These are phyloP conservation scores for Ramularia endophylla DNA, from an alignment of 2,329 filamentous ascomycete species.

Conservation along the genomic window DNA sequence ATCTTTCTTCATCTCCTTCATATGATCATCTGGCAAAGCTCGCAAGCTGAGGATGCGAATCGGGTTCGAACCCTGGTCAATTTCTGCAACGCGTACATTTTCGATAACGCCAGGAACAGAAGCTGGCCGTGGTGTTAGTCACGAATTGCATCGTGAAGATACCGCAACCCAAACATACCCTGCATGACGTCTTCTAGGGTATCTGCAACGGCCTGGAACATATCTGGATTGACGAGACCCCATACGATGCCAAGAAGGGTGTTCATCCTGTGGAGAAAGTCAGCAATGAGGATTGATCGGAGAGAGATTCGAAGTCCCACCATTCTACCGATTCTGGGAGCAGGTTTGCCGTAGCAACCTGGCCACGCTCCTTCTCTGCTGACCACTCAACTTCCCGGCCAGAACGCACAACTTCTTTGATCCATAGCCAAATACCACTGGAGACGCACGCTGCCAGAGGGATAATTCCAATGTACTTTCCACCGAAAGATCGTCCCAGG, in stretches of 20 bases:
- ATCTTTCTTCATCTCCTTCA: constrained; percentile 73
- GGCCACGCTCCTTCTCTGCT: constrained; percentile 75
- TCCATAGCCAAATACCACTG: constrained; percentile 81
- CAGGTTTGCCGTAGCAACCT: constrained; percentile 78
- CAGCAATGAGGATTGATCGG: not conserved
- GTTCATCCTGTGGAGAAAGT: constrained; percentile 56
- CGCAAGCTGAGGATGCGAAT: constrained; percentile 81
- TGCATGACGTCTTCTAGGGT: constrained; percentile 96
- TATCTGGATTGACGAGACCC: constrained; percentile 90
- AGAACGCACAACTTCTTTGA: constrained; percentile 76
- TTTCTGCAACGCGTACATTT: constrained; percentile 90
- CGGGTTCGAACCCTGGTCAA: constrained; percentile 88
- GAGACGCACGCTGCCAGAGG: constrained; percentile 65
- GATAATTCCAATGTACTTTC: constrained; percentile 67
- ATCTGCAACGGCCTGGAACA: constrained; percentile 89
- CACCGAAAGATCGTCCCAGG: constrained; percentile 73
- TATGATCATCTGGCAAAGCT: constrained; percentile 73
- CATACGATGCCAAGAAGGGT: constrained; percentile 77
- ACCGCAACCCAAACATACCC: constrained; percentile 6
- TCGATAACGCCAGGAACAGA: constrained; percentile 88
- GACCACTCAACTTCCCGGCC: constrained; percentile 83
- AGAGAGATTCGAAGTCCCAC: constrained; percentile 31
- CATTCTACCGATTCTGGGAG: constrained; percentile 87
- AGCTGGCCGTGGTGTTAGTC: constrained; percentile 40
- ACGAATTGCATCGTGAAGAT: too few species aligned